A percentile compares a stretch with the other conserved stretches of the same genome.
phyloP scores from a whole-genome alignment of 2,329 filamentous ascomycete genomes.

The Rhynchosporium graminicola region DNA sequence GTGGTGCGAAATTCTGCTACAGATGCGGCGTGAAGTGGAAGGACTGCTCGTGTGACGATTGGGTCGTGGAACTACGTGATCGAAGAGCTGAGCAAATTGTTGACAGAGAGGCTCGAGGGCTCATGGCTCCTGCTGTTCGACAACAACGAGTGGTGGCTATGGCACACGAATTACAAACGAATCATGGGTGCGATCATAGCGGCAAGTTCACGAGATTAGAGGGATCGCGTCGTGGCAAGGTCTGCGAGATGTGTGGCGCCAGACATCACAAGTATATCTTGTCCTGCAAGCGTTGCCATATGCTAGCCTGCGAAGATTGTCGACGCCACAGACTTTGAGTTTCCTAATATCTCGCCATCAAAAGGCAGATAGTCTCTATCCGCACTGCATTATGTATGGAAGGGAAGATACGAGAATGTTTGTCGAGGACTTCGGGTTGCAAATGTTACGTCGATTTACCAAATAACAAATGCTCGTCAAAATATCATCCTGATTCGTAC shows the following conservation, averaged over 20 bases:
- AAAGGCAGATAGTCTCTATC: no score
- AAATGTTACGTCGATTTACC: no score
- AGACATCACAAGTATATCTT: no score
- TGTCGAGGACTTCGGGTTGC: no score
- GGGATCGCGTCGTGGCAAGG: conserved; percentile 21
- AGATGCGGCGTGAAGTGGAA: conserved; percentile 33
- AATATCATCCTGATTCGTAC: no score
- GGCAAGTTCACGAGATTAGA: conserved; percentile 25
- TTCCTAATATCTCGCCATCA: no score
- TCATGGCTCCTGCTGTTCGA: conserved; percentile 24
- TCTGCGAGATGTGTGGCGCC: conserved; percentile 22
- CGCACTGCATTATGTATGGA: no score
- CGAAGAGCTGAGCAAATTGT: conserved; percentile 31
- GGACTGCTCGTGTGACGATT: conserved; percentile 31
- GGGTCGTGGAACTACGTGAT: conserved; percentile 28
- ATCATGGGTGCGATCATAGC: conserved; percentile 29
- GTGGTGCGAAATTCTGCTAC: conserved; percentile 32
- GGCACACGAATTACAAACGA: conserved; percentile 24
- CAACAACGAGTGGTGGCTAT: conserved; percentile 25
- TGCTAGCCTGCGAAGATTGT: no score
- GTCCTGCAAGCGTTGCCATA: no score
- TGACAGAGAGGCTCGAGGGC: conserved; percentile 28
- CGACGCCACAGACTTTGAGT: no score
- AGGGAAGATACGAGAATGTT: no score
- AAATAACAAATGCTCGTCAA: no score